Base-by-base conservation (phyloP, 768 basidiomycete species). In the Boletus tomentosulus region DNA sequence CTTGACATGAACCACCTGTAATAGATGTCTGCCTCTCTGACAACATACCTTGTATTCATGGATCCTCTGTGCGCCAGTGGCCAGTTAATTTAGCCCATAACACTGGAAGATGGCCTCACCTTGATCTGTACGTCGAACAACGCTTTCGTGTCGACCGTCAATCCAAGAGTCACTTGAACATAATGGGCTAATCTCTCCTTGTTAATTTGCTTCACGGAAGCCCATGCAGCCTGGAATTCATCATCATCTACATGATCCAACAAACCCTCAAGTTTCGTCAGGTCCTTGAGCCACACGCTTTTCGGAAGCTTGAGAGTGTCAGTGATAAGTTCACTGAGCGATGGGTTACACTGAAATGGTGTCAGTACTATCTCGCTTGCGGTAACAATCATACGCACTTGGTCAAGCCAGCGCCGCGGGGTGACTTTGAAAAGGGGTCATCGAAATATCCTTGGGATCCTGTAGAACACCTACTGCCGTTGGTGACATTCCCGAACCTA, bases 121-220 rank as follows among this genome's bases (percentile, higher is more conserved):
- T 90, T 89, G 62, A 92, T 89, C 71, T 92, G 92, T n/a, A 94
- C 86, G 68, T 94, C 92, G 58, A 91, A 93, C 78, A 95, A 77
- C 15, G 90, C 90, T 42, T 80, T 74, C 35, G 88, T 85, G 63
- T 89, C 84, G 49, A 94, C 76, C 31, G 67, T 78, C 49, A 92
- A 65, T 15, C 92, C 89, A 19, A 95, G 73, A 0, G 81, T 87
- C 3, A 67, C 69, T 71, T 91, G 78, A 31, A 95, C 83, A 62
- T 89, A 77, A 56, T 85, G 76, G 10, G 92, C 91, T 10, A 96
- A 78, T 48, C 90, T 81, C 65, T 91, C 85, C 76, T 98, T 98
- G 79, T 98, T 98, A 55, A 82, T 81, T 56, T 83, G 85, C 76
- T 95, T 96, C 69, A 95, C 85, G 34, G 80, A 81, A 41, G 82